These are phyloP conservation scores for Linum tenue DNA, from an alignment of 345 rosid genomes.

Conservation along the genomic window DNA sequence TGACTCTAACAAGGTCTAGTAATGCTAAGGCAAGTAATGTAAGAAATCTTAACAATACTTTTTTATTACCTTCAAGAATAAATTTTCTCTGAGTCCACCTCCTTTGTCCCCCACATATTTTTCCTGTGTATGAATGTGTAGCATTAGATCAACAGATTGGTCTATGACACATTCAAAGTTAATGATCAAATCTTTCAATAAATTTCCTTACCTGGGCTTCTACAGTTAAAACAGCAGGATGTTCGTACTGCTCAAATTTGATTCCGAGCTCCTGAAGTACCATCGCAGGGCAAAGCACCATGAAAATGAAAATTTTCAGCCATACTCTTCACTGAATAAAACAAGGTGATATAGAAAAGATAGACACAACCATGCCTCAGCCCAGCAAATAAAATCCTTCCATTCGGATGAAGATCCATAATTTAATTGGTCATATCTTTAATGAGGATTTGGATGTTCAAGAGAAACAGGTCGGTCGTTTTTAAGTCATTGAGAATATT, in stretches of 20 bases:
- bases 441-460: not conserved
- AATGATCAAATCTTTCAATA: constrained; percentile 2
- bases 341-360: not conserved
- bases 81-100: constrained; percentile 63
- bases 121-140: constrained; percentile 34
- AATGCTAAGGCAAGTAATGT: not conserved
- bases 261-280: constrained; percentile 61
- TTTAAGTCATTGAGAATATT: not conserved
- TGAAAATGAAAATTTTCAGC: not conserved
- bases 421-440: not conserved
- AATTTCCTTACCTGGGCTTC: constrained; percentile 53
- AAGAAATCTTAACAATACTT: not conserved
- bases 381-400: not conserved
- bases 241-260: constrained; percentile 61
- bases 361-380: not conserved
- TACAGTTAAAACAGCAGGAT: constrained; percentile 75
- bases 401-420: not conserved
- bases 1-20: not conserved
- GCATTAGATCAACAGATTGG: constrained; percentile 3
- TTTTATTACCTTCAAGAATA: constrained; percentile 68
- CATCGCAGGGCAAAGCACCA: not conserved
- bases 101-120: constrained; percentile 59
- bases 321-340: not conserved
- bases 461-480: not conserved
- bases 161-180: not conserved